phyloP scores from a whole-genome alignment of 2,329 filamentous ascomycete species.

The Drechslera avenae region DNA sequence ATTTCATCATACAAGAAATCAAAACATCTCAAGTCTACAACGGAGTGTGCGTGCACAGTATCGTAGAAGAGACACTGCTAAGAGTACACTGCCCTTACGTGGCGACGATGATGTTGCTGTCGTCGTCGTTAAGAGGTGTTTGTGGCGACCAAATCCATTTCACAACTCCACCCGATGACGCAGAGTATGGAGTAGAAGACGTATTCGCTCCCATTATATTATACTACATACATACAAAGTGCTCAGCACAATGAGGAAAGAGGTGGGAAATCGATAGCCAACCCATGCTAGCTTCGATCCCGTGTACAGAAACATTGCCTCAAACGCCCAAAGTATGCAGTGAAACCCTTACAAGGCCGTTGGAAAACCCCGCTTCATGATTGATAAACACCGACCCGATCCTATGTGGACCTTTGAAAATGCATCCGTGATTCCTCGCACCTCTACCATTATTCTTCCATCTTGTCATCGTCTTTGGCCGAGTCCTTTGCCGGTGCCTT shows the following conservation, averaged over 20 bases:
- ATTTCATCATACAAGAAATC: too few relatives aligned
- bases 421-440: slow-evolving; percentile 17
- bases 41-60: too few relatives aligned
- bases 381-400: slow-evolving; percentile 20
- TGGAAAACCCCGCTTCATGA: neutral
- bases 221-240: slow-evolving; percentile 5
- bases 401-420: slow-evolving; percentile 10
- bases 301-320: neutral
- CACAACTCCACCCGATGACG: too few relatives aligned
- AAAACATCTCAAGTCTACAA: too few relatives aligned
- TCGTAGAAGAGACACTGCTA: too few relatives aligned
- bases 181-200: too few relatives aligned
- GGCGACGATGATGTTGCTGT: too few relatives aligned
- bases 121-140: too few relatives aligned
- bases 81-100: too few relatives aligned
- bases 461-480: slow-evolving; percentile 27
- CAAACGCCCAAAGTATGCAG: slow-evolving; percentile 9
- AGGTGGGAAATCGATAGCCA: neutral
- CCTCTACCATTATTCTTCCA: slow-evolving; percentile 34
- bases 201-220: slow-evolving; percentile 7
- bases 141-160: too few relatives aligned
- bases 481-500: slow-evolving; percentile 35
- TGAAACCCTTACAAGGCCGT: neutral
- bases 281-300: neutral
- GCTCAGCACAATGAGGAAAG: slow-evolving; percentile 1